Evolutionary conservation across 2,329 filamentous ascomycete species (phyloP).

Genomic region (Pleurostoma richardsiae): DNA sequence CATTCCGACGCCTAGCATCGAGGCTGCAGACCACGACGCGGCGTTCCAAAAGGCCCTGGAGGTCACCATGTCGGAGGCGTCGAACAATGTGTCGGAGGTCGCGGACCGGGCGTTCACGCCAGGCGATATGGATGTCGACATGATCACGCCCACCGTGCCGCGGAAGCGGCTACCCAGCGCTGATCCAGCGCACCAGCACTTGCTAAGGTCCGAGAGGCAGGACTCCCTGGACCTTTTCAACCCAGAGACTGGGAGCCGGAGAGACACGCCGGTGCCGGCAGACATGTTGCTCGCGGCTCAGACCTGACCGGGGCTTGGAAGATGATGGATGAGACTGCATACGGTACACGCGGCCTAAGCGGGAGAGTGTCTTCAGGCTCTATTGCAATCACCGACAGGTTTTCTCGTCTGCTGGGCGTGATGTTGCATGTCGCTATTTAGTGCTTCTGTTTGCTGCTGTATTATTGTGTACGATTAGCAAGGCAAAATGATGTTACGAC

Average conservation of each 20-base stretch:
- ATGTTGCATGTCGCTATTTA: too few species aligned
- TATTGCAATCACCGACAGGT: too few species aligned
- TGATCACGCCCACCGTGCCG: conserved; percentile 31
- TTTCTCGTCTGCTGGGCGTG: too few species aligned
- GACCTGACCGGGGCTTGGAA: not conserved
- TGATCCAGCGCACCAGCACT: not conserved
- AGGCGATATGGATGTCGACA: conserved; percentile 26
- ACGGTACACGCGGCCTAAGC: too few species aligned
- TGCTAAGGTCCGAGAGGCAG: conserved; percentile 12
- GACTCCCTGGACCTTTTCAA: conserved; percentile 20
- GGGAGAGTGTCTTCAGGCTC: too few species aligned
- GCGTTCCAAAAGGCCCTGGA: conserved; percentile 23
- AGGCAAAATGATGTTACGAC: too few species aligned
- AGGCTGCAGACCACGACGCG: conserved; percentile 25
- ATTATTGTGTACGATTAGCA: too few species aligned
- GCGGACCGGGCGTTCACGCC: conserved; percentile 13
- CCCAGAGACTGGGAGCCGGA: conserved; percentile 19
- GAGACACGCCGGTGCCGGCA: conserved; percentile 29
- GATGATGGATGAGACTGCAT: too few species aligned
- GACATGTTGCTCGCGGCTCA: conserved; percentile 13
- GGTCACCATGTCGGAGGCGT: conserved; percentile 45
- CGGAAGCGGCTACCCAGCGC: conserved; percentile 2
- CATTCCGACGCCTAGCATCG: conserved; percentile 35
- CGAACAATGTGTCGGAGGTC: conserved; percentile 30
- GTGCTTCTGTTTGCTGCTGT: too few species aligned